Evolutionary conservation across 106 monocot genomes (phyloP).

Genomic region (Amphibolis antarctica): DNA sequence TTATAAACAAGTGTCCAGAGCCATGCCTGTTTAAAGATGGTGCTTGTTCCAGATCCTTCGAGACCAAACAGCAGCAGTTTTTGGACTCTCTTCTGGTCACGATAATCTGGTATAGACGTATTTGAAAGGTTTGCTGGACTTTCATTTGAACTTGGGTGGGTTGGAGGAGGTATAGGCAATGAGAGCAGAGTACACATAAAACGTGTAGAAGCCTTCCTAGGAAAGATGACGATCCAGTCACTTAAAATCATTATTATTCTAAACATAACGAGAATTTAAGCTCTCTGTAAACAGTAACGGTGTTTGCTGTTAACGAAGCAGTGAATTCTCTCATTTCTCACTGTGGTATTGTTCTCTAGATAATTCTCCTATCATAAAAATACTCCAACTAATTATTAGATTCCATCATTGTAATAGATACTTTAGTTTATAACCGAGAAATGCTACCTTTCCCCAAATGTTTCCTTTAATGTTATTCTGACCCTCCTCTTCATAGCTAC

Average conservation of each 20-base stretch:
- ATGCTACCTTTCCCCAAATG: slow-evolving; percentile 26
- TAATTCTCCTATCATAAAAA: too few species aligned
- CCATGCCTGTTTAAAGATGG: slow-evolving; percentile 22
- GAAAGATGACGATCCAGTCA: slow-evolving; percentile 5
- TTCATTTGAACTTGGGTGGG: slow-evolving; percentile 10
- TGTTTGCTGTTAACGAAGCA: too few species aligned
- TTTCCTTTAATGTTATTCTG: slow-evolving; percentile 33
- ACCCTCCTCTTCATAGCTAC: slow-evolving; percentile 30
- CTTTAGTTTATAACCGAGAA: background rate
- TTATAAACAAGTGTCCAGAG: background rate
- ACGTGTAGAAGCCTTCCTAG: slow-evolving; percentile 24
- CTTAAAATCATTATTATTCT: background rate
- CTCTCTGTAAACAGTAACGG: too few species aligned
- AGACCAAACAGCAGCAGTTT: slow-evolving; percentile 24
- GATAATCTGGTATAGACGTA: slow-evolving; percentile 20
- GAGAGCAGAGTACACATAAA: slow-evolving; percentile 22
- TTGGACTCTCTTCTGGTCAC: slow-evolving; percentile 26
- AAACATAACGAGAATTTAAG: too few species aligned
- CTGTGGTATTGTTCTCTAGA: too few species aligned
- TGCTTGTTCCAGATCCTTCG: slow-evolving; percentile 32
- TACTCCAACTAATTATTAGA: background rate
- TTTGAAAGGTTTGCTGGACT: slow-evolving; percentile 11
- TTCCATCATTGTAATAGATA: background rate
- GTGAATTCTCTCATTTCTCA: too few species aligned
- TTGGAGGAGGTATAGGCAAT: slow-evolving; percentile 18